A percentile compares a stretch with the other conserved stretches of the same genome.
phyloP scores from a whole-genome alignment of 768 basidiomycete genomes.

The Kwoniella sp. region DNA sequence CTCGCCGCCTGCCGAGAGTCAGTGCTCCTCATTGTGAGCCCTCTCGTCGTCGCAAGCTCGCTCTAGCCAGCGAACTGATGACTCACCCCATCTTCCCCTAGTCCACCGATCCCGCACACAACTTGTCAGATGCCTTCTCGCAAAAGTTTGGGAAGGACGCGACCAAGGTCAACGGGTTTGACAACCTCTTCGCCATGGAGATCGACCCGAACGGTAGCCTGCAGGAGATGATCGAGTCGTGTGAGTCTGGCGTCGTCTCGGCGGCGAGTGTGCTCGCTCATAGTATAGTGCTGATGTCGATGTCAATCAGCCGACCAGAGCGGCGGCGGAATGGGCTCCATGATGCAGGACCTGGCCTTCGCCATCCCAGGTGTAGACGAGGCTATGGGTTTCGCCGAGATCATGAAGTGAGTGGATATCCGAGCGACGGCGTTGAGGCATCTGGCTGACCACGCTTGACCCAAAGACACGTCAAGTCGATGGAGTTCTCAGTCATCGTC shows the following conservation, averaged over 20 bases:
- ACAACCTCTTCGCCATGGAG: conserved; percentile 97
- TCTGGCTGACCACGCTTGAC: neutral
- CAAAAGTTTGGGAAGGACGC: conserved; percentile 99
- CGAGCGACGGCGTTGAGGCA: neutral
- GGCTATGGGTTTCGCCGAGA: conserved; percentile 99
- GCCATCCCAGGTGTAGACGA: conserved; percentile 99
- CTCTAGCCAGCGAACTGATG: neutral
- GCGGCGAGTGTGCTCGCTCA: neutral
- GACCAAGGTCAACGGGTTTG: conserved; percentile 93
- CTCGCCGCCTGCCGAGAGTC: conserved; percentile 83
- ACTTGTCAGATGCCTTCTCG: conserved; percentile 91
- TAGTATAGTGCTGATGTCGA: neutral
- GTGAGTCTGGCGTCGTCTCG: conserved; percentile 54
- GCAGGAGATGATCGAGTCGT: conserved; percentile 98
- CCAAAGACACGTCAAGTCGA: conserved; percentile 95
- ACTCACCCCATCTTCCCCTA: conserved; percentile 47
- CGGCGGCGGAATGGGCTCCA: conserved; percentile 89
- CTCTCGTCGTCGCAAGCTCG: neutral
- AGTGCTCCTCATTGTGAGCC: conserved; percentile 87
- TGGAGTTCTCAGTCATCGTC: conserved; percentile 99
- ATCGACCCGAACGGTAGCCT: conserved; percentile 97
- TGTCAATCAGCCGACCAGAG: conserved; percentile 41
- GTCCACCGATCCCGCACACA: conserved; percentile 99
- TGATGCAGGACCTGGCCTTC: conserved; percentile 99
- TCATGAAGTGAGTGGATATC: conserved; percentile 78